Percentiles rank a stretch among this genome's conserved stretches.
Conservation (phyloP, 2,329 filamentous ascomycete species). For the Colletotrichum noveboracense region DNA sequence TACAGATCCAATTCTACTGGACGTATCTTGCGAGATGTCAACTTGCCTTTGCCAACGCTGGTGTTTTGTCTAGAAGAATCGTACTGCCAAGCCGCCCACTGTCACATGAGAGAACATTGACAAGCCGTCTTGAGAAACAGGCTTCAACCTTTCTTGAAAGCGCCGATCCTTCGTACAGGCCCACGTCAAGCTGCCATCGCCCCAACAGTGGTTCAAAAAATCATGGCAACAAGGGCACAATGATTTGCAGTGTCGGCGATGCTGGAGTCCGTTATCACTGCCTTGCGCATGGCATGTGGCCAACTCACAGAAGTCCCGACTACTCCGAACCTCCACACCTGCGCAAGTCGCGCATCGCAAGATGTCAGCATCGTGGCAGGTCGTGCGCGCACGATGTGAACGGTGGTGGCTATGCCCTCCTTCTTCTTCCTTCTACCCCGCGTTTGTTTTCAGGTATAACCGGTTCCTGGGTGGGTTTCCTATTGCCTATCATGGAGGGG, state of each 20-base stretch:
- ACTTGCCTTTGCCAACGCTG: background rate
- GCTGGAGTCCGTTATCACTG: background rate
- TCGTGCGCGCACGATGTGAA: background rate
- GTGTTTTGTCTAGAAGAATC: background rate
- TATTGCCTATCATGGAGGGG: background rate
- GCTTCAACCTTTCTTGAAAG: background rate
- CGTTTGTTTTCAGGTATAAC: background rate
- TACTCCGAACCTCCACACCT: background rate
- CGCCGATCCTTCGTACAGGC: background rate
- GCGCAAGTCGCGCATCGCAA: background rate
- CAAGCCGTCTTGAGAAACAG: background rate
- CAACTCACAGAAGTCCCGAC: background rate
- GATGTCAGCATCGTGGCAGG: background rate
- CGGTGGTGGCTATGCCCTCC: constrained; percentile 8
- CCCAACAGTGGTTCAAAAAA: background rate
- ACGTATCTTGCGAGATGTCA: background rate
- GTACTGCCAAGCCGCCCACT: background rate
- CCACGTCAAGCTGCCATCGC: background rate
- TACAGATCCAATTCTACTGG: background rate
- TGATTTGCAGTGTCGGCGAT: background rate
- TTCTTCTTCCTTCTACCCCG: constrained; percentile 10
- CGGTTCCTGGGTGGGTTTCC: background rate
- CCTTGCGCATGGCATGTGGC: background rate
- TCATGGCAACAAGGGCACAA: background rate
- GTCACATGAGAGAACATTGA: background rate